Percentiles rank a stretch among this genome's conserved stretches.
Conservation (phyloP, 495 filamentous ascomycete species). For the Penicillium coffeae region DNA sequence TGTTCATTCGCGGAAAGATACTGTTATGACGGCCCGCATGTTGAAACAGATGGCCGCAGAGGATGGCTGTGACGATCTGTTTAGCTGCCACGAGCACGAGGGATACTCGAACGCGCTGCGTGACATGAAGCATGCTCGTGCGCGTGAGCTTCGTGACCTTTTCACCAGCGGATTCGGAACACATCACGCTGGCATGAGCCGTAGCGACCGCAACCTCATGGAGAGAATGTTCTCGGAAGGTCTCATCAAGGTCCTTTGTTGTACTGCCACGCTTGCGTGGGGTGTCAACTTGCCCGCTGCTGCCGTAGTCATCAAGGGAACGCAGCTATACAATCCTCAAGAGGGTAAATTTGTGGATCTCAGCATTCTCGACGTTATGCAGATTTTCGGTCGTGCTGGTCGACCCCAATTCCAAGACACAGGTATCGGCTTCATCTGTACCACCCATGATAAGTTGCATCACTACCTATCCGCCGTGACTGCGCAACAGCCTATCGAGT, state of each 20-base stretch:
- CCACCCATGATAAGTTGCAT: slow-evolving; percentile 83
- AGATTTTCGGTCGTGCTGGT: slow-evolving; percentile 98
- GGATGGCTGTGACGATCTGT: slow-evolving; percentile 68
- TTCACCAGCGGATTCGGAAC: slow-evolving; percentile 87
- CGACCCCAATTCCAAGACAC: slow-evolving; percentile 94
- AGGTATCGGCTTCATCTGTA: slow-evolving; percentile 96
- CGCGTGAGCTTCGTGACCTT: slow-evolving; percentile 80
- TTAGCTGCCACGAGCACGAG: slow-evolving; percentile 64
- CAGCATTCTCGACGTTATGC: slow-evolving; percentile 93
- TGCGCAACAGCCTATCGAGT: slow-evolving; percentile 94
- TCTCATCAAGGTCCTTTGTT: slow-evolving; percentile 91
- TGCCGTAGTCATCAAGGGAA: slow-evolving; percentile 93
- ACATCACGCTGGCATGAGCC: slow-evolving; percentile 93
- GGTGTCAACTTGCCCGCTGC: slow-evolving; percentile 94
- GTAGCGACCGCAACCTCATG: slow-evolving; percentile 89
- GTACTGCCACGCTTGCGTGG: slow-evolving; percentile 96
- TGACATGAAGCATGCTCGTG: slow-evolving; percentile 79
- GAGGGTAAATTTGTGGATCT: slow-evolving; percentile 96
- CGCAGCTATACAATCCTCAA: slow-evolving; percentile 91
- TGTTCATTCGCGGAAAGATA: slow-evolving; percentile 95
- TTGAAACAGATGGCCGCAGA: slow-evolving; percentile 84
- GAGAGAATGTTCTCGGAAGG: slow-evolving; percentile 87
- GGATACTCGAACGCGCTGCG: slow-evolving; percentile 67
- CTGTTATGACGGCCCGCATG: slow-evolving; percentile 78
- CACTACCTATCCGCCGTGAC: slow-evolving; percentile 94